Evolutionary conservation across 768 basidiomycete genomes (phyloP).

Genomic region (Cystobasidium onofrii): DNA sequence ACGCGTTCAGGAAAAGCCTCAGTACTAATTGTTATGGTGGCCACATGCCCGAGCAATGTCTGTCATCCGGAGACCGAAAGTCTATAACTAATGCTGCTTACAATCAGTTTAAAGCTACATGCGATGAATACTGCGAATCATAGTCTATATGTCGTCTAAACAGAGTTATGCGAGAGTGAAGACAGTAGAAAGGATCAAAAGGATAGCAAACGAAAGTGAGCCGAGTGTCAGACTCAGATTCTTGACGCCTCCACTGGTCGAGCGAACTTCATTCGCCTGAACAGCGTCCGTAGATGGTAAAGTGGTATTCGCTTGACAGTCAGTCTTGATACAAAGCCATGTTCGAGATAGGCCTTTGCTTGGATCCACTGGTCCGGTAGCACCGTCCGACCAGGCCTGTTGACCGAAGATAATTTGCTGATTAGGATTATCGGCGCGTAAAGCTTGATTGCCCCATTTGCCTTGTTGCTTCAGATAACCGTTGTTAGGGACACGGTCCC

Average conservation of each 20-base stretch:
- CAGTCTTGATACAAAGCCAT: conserved; percentile 18
- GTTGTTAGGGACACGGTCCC: not conserved
- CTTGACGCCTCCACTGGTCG: not conserved
- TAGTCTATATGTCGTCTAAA: not conserved
- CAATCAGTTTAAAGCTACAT: not conserved
- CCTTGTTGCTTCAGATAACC: conserved; percentile 25
- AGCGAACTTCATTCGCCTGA: conserved; percentile 1
- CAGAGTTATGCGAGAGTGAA: not conserved
- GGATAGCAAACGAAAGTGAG: not conserved
- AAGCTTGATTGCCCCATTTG: conserved; percentile 30
- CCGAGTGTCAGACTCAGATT: not conserved
- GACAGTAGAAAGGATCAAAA: not conserved
- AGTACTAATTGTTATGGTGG: no score
- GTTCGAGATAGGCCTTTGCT: conserved; percentile 17
- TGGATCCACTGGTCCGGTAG: conserved; percentile 24
- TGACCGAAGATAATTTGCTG: conserved; percentile 28
- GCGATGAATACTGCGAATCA: not conserved
- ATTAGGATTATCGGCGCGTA: not conserved
- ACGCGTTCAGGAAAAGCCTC: no score
- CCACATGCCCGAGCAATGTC: no score
- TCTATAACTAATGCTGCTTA: not conserved
- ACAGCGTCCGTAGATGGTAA: conserved; percentile 1
- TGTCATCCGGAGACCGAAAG: no score
- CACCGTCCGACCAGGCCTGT: conserved; percentile 19
- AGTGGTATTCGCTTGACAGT: conserved; percentile 19